Conservation (phyloP, 257 asterid genomes). For the Solanum bulbocastanum region DNA sequence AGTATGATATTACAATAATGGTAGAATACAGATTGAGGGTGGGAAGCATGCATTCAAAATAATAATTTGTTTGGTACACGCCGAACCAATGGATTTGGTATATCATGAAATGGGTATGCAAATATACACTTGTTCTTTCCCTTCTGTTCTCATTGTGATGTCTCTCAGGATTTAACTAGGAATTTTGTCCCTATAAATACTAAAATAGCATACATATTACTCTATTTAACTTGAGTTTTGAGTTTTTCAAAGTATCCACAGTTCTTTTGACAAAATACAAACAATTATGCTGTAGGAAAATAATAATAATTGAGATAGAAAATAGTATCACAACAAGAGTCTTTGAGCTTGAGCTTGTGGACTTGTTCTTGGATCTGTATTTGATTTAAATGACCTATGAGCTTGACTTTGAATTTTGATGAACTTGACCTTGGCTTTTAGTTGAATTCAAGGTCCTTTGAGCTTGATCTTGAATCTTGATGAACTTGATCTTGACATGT, state of each 20-base stretch:
- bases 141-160: not conserved
- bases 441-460: no score
- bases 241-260: not conserved
- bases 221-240: not conserved
- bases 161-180: not conserved
- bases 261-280: not conserved
- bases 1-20: not conserved
- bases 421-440: no score
- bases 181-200: not conserved
- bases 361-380: no score
- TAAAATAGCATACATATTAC: not conserved
- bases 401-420: no score
- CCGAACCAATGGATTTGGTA: not conserved
- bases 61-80: not conserved
- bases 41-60: not conserved
- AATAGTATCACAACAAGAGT: no score
- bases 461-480: no score
- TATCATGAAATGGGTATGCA: not conserved
- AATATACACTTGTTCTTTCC: not conserved
- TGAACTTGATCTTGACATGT: no score
- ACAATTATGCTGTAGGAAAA: not conserved
- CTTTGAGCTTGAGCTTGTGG: no score
- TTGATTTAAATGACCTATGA: no score
- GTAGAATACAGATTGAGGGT: not conserved
- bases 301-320: no score